Conservation (phyloP, 2,329 filamentous ascomycete genomes). For the Paracamarosporium sp. region DNA sequence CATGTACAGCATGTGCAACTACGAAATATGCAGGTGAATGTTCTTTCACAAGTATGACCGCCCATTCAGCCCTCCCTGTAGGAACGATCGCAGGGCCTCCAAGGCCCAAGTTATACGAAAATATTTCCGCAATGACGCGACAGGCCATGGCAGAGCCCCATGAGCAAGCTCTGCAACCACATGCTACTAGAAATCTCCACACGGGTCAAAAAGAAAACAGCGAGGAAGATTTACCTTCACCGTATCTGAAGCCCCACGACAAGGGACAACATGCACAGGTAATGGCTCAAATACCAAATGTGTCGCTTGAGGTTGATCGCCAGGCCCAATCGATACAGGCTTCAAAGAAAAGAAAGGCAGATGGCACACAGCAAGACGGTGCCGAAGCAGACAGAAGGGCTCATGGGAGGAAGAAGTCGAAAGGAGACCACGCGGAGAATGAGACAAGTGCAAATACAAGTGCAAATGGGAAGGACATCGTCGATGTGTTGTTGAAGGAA, state of each 20-base stretch:
- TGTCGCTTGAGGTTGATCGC: background rate
- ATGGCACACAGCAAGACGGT: background rate
- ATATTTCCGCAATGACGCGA: background rate
- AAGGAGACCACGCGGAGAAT: background rate
- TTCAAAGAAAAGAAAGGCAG: background rate
- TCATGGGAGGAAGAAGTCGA: slow-evolving; percentile 3
- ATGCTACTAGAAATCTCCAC: background rate
- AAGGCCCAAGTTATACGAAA: background rate
- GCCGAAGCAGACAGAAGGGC: background rate
- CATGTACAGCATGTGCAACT: slow-evolving; percentile 92
- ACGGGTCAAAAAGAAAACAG: background rate
- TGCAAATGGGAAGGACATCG: slow-evolving; percentile 17
- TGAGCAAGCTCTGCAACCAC: background rate
- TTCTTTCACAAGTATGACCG: slow-evolving; percentile 44
- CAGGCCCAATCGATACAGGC: background rate
- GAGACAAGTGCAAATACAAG: background rate
- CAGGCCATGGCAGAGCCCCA: background rate
- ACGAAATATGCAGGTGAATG: slow-evolving; percentile 82
- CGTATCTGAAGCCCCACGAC: slow-evolving; percentile 1
- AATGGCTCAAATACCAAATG: background rate
- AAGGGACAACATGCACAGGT: background rate
- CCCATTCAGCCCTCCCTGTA: background rate
- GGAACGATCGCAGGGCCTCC: background rate
- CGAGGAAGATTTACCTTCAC: background rate
- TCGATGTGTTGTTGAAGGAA: slow-evolving; percentile 25